These are phyloP conservation scores for Apiospora arundinis DNA, from an alignment of 2,329 filamentous ascomycete species.

Conservation along the genomic window DNA sequence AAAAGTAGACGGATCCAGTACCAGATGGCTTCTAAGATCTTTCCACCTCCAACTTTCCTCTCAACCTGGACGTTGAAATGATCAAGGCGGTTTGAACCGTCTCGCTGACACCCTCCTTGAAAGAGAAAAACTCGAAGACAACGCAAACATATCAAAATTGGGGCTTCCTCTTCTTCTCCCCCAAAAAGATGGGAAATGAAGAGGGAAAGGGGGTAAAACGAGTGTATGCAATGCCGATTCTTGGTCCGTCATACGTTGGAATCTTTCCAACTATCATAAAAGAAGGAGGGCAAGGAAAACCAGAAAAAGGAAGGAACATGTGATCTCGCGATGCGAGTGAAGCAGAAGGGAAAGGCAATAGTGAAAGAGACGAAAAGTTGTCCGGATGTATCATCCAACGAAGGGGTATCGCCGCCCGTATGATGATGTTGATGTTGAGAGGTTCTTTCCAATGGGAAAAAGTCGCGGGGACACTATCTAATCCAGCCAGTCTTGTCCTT, in stretches of 20 bases:
- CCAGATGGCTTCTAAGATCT: neutral
- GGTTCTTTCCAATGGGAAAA: neutral
- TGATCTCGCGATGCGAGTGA: neutral
- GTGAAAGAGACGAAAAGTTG: neutral
- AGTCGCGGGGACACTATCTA: neutral
- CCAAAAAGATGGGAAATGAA: neutral
- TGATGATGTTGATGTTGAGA: neutral
- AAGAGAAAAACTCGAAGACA: neutral
- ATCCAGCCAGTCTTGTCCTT: neutral
- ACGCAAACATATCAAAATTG: neutral
- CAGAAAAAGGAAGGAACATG: neutral
- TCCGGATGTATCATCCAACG: neutral
- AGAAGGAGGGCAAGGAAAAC: neutral
- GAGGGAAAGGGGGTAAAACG: neutral
- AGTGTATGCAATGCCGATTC: conserved; percentile 13
- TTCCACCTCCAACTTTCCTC: neutral
- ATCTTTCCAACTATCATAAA: neutral
- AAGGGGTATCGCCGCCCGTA: conserved; percentile 13
- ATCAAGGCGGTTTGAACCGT: neutral
- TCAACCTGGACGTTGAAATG: neutral
- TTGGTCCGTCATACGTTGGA: neutral
- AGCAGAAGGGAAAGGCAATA: neutral
- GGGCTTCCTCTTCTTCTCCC: neutral
- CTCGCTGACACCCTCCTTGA: neutral
- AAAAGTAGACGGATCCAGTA: neutral